Evolutionary conservation across 2,329 filamentous ascomycete species (phyloP).

Genomic region (Rhexocercosporidium sp.): DNA sequence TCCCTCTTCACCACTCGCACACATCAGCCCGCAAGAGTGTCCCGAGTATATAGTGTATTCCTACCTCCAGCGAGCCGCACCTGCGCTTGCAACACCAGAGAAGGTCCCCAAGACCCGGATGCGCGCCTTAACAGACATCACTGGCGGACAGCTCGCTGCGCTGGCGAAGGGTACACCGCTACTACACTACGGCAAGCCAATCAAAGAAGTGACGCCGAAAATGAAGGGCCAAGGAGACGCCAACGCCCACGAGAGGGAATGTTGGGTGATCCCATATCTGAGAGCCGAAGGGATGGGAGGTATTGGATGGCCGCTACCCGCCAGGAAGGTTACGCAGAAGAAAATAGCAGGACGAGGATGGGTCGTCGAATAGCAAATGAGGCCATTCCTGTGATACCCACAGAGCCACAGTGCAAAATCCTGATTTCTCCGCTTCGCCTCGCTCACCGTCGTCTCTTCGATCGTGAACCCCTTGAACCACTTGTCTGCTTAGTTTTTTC

Average conservation of each 20-base stretch:
- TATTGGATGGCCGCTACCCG: constrained; percentile 82
- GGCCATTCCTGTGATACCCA: background rate
- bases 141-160: constrained; percentile 74
- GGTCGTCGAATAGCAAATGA: constrained; percentile 52
- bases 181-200: constrained; percentile 84
- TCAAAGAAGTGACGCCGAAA: constrained; percentile 74
- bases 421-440: constrained; percentile 2
- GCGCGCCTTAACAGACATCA: constrained; percentile 83
- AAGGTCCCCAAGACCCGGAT: constrained; percentile 80
- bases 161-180: constrained; percentile 86
- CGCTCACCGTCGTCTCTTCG: background rate
- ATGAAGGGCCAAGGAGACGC: constrained; percentile 50
- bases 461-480: background rate
- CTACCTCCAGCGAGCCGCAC: constrained; percentile 74
- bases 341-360: constrained; percentile 76
- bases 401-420: background rate
- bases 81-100: constrained; percentile 50
- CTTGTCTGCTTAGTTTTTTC: background rate
- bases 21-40: constrained; percentile 71
- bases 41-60: constrained; percentile 89
- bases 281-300: constrained; percentile 69
- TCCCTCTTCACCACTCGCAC: constrained; percentile 79
- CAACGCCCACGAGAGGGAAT: constrained; percentile 62
- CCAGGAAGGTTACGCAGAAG: constrained; percentile 82
- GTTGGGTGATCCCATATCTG: constrained; percentile 82